Base-by-base conservation (phyloP, 345 rosid genomes). In the Lepidium sativum region DNA sequence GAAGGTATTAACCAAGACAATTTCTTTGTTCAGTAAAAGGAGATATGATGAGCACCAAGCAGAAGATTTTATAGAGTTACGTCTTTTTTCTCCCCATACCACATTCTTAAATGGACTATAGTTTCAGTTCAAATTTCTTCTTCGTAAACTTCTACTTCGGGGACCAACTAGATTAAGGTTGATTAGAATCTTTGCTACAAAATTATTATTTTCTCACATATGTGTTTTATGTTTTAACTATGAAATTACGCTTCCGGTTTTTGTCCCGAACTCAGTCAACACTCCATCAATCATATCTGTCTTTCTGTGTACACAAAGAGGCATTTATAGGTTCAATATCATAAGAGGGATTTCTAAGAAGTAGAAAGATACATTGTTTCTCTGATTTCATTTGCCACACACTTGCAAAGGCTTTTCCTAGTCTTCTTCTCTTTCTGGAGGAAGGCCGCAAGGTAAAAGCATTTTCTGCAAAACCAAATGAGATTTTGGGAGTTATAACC, bases 351-450 rank as follows among this genome's bases (percentile, higher is more conserved):
- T 42, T 63, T 0, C 5, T 14, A 49, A 7, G 32, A 44, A 53
- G 63, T 25, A 54, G 56, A 44, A 7, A 62, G 50, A 62, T 27
- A 2, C 4, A 2, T 17, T 44, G 12, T 35, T 31, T 43, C 31
- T 11, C 17, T 54, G 41, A 43, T 62, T 70, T 6, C 33, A 53
- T 4, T 16, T 8, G 23, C 48, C 39, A 44, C 39, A 44, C 40
- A 55, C 12, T 55, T 50, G 71, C 47, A 61, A 27, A 27, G 35
- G 49, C 51, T 45, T 18, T 65, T 50, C n/a, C 54, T 67, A 89
- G 43, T 89, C 97, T 32, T 87, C 97, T 83, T 87, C 97, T 82
- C 97, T 87, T 67, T 92, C 96, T 0, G 94, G 98, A 9, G 98
- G 94, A 32, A 92, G 80, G 40, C 98, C 96, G n/a, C 97, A 89